Evolutionary conservation across 192 early-diverging fungal genomes (phyloP), one percentile per base, ranked within the genome.

Genomic region (Coemansia sp.): DNA sequence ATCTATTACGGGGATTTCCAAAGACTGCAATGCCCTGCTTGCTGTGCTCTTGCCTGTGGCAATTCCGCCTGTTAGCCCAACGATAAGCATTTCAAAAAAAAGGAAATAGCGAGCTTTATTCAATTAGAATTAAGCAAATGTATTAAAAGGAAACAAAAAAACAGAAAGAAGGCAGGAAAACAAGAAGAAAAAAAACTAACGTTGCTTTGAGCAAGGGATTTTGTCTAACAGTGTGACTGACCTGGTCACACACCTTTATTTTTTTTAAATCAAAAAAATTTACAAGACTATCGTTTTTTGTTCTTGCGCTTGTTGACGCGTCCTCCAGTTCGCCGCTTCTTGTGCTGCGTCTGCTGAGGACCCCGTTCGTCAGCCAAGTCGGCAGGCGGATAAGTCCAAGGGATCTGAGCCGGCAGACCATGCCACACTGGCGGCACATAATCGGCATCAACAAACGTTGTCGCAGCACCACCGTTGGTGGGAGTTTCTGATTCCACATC

Each of bases 1-100:
- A 68, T 99, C 97, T 34, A 99, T 88, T 51, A 99, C 83, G 6
- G 96, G 91, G 18, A 93, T 75, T 2, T 71, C 78, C 32, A 71
- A 70, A 3, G 86, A 76, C 11, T 65, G 58, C 36, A 96, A 81
- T 34, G 88, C 85, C 8, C 75, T 66, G 34, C 91, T 91, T 35
- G 95, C 93, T 6, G 94, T 97, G 53, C 91, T 92, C 81, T 98
- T 98, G 64, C 92, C 92, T 11, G 91, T 89, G 34, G 95, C 93
- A 57, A 99, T 99, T 34, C 96, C 95, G 61, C 97, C 97, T 8
- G 97, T 99, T 45, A 99, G 85, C 11, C 97, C 97, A 41, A 98
- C 76, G 28, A 99, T 76, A 58, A 91, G 89, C 97, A 99, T 98
- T 60, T 51, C 41, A 54, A 22, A 45, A 17, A 48, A 61, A 60